Evolutionary conservation across 805 yeast genomes (phyloP).

Genomic region (Wickerhamiella alocasiicola): DNA sequence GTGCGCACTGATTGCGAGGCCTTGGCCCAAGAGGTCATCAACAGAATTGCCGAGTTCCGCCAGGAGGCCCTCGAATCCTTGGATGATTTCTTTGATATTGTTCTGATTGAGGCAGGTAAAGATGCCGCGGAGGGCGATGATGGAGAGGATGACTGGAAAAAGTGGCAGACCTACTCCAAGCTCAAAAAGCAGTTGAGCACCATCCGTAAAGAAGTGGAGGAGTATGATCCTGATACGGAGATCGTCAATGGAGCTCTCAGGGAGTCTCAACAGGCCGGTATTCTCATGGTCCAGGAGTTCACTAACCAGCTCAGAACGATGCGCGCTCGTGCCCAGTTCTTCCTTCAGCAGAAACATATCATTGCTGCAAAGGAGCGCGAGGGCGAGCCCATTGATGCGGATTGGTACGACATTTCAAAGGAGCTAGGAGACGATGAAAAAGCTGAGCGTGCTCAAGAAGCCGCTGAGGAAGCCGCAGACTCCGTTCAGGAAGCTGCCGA

Average conservation of each 20-base stretch:
- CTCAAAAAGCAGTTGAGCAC: conserved; percentile 18
- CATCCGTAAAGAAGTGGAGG: conserved; percentile 16
- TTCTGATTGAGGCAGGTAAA: conserved; percentile 20
- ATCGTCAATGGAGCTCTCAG: conserved; percentile 19
- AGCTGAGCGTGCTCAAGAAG: background rate
- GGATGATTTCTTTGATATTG: conserved; percentile 23
- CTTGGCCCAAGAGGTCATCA: conserved; percentile 20
- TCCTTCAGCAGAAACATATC: conserved; percentile 18
- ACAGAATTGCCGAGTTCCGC: conserved; percentile 17
- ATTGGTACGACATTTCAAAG: background rate
- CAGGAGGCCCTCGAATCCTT: conserved; percentile 22
- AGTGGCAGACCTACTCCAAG: conserved; percentile 17
- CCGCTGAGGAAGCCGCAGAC: background rate
- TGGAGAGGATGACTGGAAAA: conserved; percentile 35
- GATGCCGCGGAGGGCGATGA: conserved; percentile 17
- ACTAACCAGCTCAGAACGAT: conserved; percentile 15
- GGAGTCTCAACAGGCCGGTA: conserved; percentile 22
- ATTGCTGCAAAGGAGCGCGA: background rate
- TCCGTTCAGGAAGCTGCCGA: background rate
- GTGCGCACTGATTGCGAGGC: conserved; percentile 21
- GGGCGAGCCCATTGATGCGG: conserved; percentile 5
- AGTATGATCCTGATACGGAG: conserved; percentile 18
- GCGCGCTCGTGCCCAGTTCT: conserved; percentile 20
- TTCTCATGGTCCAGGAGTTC: conserved; percentile 20
- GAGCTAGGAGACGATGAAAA: background rate